Conservation (phyloP, 495 filamentous ascomycete genomes). For the Parathielavia hyrcaniae region DNA sequence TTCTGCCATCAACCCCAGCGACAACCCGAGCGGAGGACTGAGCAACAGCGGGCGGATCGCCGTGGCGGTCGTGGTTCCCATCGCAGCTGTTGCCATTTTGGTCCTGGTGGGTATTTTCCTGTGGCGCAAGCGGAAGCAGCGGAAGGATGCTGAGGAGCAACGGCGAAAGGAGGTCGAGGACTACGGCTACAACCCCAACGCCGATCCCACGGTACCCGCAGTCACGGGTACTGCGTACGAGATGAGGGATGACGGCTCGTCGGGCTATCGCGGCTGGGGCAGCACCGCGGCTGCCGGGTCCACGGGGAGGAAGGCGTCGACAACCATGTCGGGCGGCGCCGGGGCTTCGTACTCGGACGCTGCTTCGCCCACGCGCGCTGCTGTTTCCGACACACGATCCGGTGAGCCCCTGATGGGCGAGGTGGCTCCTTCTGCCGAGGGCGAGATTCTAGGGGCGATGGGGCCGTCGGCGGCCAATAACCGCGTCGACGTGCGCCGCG, state of each 20-base stretch:
- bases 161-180: slow-evolving; percentile 93
- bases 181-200: slow-evolving; percentile 92
- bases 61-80: slow-evolving; percentile 88
- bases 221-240: slow-evolving; percentile 58
- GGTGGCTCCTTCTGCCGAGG: slow-evolving; percentile 55
- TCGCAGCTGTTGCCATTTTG: slow-evolving; percentile 78
- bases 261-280: slow-evolving; percentile 93
- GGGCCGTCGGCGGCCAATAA: slow-evolving; percentile 64
- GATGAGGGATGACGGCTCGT: slow-evolving; percentile 57
- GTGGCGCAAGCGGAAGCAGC: slow-evolving; percentile 79
- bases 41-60: slow-evolving; percentile 62
- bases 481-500: slow-evolving; percentile 69
- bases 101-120: slow-evolving; percentile 70
- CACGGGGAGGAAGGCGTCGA: slow-evolving; percentile 75
- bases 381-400: slow-evolving; percentile 66
- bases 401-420: slow-evolving; percentile 60
- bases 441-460: slow-evolving; percentile 63
- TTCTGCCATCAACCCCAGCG: slow-evolving; percentile 31
- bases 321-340: slow-evolving; percentile 73
- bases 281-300: slow-evolving; percentile 64
- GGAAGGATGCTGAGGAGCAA: slow-evolving; percentile 78
- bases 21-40: slow-evolving; percentile 32
- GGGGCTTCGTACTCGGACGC: slow-evolving; percentile 67
- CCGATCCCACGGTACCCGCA: slow-evolving; percentile 74
- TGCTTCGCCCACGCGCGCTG: slow-evolving; percentile 60